Conservation (phyloP, 208 protist genomes). For the Herpetomonas samuelpessoai region DNA sequence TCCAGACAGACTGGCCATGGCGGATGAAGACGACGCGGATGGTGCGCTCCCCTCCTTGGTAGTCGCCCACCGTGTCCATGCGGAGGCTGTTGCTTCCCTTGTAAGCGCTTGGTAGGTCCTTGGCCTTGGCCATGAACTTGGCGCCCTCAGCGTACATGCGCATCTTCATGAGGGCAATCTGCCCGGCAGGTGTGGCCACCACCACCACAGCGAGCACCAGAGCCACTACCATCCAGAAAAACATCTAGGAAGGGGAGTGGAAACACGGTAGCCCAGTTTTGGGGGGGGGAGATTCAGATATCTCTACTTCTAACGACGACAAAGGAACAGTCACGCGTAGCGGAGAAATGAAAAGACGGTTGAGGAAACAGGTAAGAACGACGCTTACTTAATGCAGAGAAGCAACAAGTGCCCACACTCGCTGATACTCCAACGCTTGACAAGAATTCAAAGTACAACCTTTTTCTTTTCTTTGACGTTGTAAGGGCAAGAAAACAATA, state of each 20-base stretch:
- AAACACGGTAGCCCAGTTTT: neutral
- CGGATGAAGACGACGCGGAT: slow-evolving; percentile 91
- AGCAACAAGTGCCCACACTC: no score
- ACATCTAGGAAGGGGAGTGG: slow-evolving; percentile 31
- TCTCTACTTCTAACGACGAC: no score
- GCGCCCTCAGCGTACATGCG: slow-evolving; percentile 49
- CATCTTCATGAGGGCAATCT: slow-evolving; percentile 44
- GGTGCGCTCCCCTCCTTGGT: slow-evolving; percentile 40
- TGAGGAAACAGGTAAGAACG: no score
- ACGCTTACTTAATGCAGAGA: no score
- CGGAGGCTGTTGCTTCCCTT: slow-evolving; percentile 66
- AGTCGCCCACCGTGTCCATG: slow-evolving; percentile 30
- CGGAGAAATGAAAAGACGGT: no score
- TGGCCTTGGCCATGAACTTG: slow-evolving; percentile 54
- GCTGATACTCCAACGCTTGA: no score
- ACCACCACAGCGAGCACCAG: slow-evolving; percentile 53
- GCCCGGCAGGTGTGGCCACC: slow-evolving; percentile 33
- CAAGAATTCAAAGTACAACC: no score
- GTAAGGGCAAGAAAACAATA: no score
- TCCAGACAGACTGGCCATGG: slow-evolving; percentile 93
- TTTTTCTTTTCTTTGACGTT: no score
- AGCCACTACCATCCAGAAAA: slow-evolving; percentile 63
- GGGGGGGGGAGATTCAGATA: no score
- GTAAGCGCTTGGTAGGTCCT: slow-evolving; percentile 73
- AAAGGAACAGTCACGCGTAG: no score